These are phyloP conservation scores for Paecilomyces sp. DNA, from an alignment of 2,329 filamentous ascomycete genomes.

Conservation along the genomic window DNA sequence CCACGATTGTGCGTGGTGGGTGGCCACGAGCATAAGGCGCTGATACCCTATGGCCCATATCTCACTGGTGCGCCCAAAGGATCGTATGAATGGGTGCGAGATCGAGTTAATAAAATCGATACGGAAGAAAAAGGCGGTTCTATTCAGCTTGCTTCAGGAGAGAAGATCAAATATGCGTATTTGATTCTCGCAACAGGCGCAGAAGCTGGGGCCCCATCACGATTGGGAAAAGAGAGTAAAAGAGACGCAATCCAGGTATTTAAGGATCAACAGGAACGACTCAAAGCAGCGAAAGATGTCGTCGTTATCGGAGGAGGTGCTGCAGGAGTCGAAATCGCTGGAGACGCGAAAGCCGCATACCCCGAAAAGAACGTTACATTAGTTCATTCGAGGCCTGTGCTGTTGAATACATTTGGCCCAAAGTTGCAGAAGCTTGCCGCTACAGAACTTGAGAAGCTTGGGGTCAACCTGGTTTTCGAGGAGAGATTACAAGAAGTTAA, in stretches of 20 bases:
- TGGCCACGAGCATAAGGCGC: slow-evolving; percentile 53
- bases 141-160: slow-evolving; percentile 37
- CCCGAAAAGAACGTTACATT: slow-evolving; percentile 51
- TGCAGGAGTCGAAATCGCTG: slow-evolving; percentile 55
- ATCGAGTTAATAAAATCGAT: slow-evolving; percentile 34
- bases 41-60: slow-evolving; percentile 51
- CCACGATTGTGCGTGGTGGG: slow-evolving; percentile 52
- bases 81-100: slow-evolving; percentile 35
- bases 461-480: slow-evolving; percentile 45
- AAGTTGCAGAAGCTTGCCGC: slow-evolving; percentile 32
- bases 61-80: slow-evolving; percentile 29
- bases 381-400: slow-evolving; percentile 48
- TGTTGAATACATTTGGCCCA: slow-evolving; percentile 48
- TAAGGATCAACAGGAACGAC: slow-evolving; percentile 38
- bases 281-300: slow-evolving; percentile 37
- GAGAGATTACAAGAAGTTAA: slow-evolving; percentile 39
- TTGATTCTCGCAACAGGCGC: slow-evolving; percentile 54
- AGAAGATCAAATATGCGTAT: slow-evolving; percentile 47
- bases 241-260: slow-evolving; percentile 38
- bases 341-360: slow-evolving; percentile 51
- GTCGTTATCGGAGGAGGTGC: slow-evolving; percentile 54
- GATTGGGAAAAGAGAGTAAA: slow-evolving; percentile 40
- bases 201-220: slow-evolving; percentile 42
- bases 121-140: slow-evolving; percentile 6
- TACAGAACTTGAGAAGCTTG: slow-evolving; percentile 40